Conservation (phyloP, 352 stramenopile species). For the Pythium dissotocum region DNA sequence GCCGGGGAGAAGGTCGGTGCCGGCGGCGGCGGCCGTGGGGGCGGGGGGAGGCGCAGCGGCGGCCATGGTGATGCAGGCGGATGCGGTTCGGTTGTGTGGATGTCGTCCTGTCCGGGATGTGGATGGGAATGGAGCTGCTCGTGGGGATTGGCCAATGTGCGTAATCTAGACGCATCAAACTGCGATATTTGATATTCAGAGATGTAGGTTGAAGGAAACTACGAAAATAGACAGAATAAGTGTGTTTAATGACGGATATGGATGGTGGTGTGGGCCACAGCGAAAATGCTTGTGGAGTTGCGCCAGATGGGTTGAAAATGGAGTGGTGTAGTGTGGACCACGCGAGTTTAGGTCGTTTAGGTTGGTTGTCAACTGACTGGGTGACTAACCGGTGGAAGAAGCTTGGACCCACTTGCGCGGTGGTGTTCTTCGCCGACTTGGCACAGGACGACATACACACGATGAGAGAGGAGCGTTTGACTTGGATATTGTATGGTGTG, state of each 20-base stretch:
- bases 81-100: constrained; percentile 1
- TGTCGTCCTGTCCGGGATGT: neutral
- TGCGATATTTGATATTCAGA: neutral
- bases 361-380: neutral
- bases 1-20: constrained; percentile 38
- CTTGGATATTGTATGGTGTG: neutral
- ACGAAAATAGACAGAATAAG: neutral
- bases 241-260: neutral
- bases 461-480: neutral
- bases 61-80: neutral
- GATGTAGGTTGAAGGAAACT: neutral
- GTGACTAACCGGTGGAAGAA: neutral
- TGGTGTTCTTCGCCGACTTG: neutral
- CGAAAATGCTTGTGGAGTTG: neutral
- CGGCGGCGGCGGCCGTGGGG: constrained; percentile 28
- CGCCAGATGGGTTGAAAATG: neutral
- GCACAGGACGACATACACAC: neutral
- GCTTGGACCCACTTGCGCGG: too few relatives aligned
- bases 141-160: neutral
- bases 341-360: neutral
- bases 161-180: constrained; percentile 5
- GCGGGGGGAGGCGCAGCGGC: constrained; percentile 45
- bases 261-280: neutral
- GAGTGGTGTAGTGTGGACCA: neutral
- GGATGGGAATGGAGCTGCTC: constrained; percentile 20